Base-by-base conservation (phyloP, 768 basidiomycete genomes). In the Rickenella mellea region DNA sequence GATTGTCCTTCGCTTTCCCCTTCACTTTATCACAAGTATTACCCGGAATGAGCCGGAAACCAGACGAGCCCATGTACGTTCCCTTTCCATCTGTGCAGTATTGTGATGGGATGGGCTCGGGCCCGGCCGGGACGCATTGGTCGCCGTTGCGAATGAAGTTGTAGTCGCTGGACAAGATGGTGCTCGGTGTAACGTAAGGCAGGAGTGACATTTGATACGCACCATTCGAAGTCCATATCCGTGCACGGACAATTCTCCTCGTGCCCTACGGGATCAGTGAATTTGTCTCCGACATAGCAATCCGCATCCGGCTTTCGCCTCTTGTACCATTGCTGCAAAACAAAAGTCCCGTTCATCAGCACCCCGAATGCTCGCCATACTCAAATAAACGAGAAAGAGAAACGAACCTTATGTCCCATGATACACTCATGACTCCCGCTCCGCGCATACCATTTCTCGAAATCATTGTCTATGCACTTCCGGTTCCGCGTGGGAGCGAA, bases 211-310 rank as follows among this genome's bases (percentile, higher is more conserved):
- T 42, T 35, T 6, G 15, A 51, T 49, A 47, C 65, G 17, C 51
- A 93, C 92, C 94, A 99, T 60, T 99, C 96, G 52, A 78, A 99
- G 57, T 99, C 96, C 10, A 78, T 79, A 48, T 90, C 84, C 1
- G 73, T 70, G 55, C 96, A 99, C 14, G 72, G 56, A 57, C 96
- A 99, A 40, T 71, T 64, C 33, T 93, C 90, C 42, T 91, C 86
- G 44, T 86, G 78, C 19, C 71, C 80, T 8, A 83, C 76, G 0
- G 93, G 92, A 54, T 96, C 93, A 25, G 69, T 62, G 64, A 85
- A 99, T 61, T 96, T 89, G 41, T 92, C 69, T 0, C 86, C 89
- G 11, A 99, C 82, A 49, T 87, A 96, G 51, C 96, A 99, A 42
- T 89, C 69, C 1, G 81, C 86, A 42, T 84, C 71, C 0, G 73